Evolutionary conservation across 1,284 basidiomycete genomes (phyloP), one percentile per base, ranked within the genome.

Genomic region (Melampsora abietis-canadensis): DNA sequence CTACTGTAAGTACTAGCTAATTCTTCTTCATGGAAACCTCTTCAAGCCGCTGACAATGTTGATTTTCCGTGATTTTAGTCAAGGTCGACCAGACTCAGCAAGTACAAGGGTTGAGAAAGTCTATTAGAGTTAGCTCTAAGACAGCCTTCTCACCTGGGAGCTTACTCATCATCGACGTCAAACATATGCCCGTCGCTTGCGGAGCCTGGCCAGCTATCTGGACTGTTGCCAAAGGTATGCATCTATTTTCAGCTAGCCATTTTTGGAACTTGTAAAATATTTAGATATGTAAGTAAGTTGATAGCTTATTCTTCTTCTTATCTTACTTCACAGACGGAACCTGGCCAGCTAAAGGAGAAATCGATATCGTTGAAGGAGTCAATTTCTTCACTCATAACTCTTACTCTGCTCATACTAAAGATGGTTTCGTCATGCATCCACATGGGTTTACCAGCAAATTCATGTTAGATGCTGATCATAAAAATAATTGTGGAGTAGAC

Each of bases 191-290:
- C 1, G 85, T 87, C 78, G 91, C 91, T 0, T 92, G 90, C 81
- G 86, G 87, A 63, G 86, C 88, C 48, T 93, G 91, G 91, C 91
- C 91, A 66, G 91, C 91, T 31, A 90, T 85, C 78, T 79, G 82
- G 86, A 86, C 85, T 4, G 84, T 83, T 12, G 34, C 63, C 10
- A 40, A 46, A 37, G 48, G 60, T 62, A 37, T 34, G 31, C 30
- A 19, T 62, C 40, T 40, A 40, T 40, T 14, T 40, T 12, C 40
- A 40, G 2, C 40, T 12, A 12, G 40, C 12, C 8, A 40, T 40
- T 10, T 40, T 40, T 40, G 14, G 40, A 12, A 40, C 2, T 10
- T 40, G 40, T 40, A 10, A 12, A 40, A 40, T 40, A 40, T 40
- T 14, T 40, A 40, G 40, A 40, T 40, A 40, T 40, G 1, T 40